Conservation (phyloP, 2,329 filamentous ascomycete genomes). For the Ambrosiella cleistominuta region DNA sequence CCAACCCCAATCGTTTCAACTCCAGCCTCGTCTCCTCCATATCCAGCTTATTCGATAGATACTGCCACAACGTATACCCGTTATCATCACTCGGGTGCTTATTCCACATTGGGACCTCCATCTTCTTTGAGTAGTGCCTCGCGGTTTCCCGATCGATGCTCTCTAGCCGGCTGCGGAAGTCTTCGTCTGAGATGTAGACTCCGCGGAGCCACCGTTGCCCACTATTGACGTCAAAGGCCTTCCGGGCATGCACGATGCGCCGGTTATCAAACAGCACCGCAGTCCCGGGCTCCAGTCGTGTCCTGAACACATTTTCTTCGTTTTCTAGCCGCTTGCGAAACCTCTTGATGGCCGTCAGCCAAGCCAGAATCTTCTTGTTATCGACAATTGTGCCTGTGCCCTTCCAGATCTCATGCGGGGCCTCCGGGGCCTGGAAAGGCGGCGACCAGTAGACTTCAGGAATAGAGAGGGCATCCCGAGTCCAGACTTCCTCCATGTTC, state of each 20-base stretch:
- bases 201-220: conserved; percentile 72
- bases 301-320: conserved; percentile 43
- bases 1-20: too few species aligned
- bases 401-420: not conserved
- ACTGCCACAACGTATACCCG: not conserved
- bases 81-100: not conserved
- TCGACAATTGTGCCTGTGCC: not conserved
- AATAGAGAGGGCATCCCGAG: conserved; percentile 9
- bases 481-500: too few species aligned
- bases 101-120: not conserved
- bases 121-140: conserved; percentile 10
- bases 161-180: conserved; percentile 22
- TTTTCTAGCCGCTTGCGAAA: conserved; percentile 45
- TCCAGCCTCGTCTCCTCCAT: not conserved
- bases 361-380: conserved; percentile 24
- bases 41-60: not conserved
- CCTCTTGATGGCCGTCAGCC: conserved; percentile 24
- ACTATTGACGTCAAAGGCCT: conserved; percentile 48
- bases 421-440: conserved; percentile 52
- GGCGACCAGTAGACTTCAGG: conserved; percentile 46
- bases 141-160: conserved; percentile 9
- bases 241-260: conserved; percentile 67
- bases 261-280: conserved; percentile 89
- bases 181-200: conserved; percentile 51
- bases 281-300: conserved; percentile 61